A percentile compares a stretch with the other conserved stretches of the same genome.
These are phyloP conservation scores for Staphylotrichum tortipilum DNA, from an alignment of 495 filamentous ascomycete genomes.

Conservation along the genomic window DNA sequence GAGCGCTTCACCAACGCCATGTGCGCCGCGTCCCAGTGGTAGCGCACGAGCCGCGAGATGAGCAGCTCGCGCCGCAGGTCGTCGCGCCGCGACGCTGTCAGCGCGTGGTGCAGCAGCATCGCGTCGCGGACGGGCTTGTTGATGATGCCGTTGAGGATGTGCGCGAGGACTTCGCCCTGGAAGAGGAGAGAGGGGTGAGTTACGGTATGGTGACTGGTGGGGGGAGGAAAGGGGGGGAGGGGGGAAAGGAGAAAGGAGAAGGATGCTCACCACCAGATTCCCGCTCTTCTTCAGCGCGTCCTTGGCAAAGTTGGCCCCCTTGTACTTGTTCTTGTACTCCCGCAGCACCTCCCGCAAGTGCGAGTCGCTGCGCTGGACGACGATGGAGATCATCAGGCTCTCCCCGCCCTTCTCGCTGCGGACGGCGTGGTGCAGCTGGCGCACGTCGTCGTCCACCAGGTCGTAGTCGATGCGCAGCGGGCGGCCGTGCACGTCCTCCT, in stretches of 20 bases:
- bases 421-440: conserved; percentile 60
- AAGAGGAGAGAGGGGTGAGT: background rate
- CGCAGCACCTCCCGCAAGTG: conserved; percentile 74
- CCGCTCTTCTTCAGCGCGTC: conserved; percentile 81
- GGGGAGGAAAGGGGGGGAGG: background rate
- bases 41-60: conserved; percentile 68
- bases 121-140: conserved; percentile 93
- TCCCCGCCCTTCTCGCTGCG: conserved; percentile 73
- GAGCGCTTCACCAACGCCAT: conserved; percentile 61
- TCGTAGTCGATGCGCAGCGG: conserved; percentile 35
- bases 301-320: conserved; percentile 66
- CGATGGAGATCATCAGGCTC: conserved; percentile 79
- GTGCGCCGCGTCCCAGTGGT: conserved; percentile 77
- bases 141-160: conserved; percentile 93
- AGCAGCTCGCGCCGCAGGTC: conserved; percentile 70
- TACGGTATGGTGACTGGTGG: background rate
- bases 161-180: conserved; percentile 88
- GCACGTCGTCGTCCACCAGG: conserved; percentile 61
- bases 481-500: conserved; percentile 46
- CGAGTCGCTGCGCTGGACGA: conserved; percentile 66
- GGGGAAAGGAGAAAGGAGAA: background rate
- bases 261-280: conserved; percentile 74
- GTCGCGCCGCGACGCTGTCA: conserved; percentile 53
- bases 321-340: conserved; percentile 59
- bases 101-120: conserved; percentile 86